A percentile compares a stretch with the other conserved stretches of the same genome.
phyloP scores from a whole-genome alignment of 2,329 filamentous ascomycete genomes.

The Pleoardoris graminearum region DNA sequence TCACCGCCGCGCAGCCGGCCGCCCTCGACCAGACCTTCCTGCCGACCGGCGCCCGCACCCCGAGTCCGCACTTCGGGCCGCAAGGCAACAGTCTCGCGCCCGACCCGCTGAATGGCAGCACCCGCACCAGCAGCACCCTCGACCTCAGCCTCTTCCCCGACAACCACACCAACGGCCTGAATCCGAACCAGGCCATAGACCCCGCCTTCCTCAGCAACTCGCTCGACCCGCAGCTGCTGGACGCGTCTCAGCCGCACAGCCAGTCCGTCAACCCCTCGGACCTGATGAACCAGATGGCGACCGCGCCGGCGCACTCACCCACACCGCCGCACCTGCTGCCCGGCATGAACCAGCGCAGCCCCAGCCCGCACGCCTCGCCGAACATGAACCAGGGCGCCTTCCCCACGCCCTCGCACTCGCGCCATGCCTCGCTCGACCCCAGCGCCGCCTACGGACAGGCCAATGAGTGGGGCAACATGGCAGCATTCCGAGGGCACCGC shows the following conservation, averaged over 20 bases:
- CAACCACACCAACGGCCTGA: conserved; percentile 39
- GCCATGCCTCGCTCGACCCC: conserved; percentile 64
- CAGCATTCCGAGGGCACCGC: conserved; percentile 76
- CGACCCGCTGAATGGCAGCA: conserved; percentile 41
- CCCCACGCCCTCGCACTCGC: conserved; percentile 60
- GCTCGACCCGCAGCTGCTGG: conserved; percentile 51
- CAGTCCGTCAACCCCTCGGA: conserved; percentile 52
- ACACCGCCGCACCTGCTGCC: conserved; percentile 62
- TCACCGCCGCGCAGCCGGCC: conserved; percentile 52
- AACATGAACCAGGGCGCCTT: conserved; percentile 57
- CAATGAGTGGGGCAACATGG: conserved; percentile 63
- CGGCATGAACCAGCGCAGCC: conserved; percentile 56
- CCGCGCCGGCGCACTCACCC: conserved; percentile 55
- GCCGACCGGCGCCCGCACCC: conserved; percentile 51
- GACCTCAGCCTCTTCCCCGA: conserved; percentile 23
- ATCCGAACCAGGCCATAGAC: conserved; percentile 61
- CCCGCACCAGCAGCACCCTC: conserved; percentile 21
- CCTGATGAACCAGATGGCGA: conserved; percentile 56
- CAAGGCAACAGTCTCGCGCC: conserved; percentile 47
- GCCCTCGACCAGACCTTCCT: conserved; percentile 50
- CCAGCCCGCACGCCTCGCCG: conserved; percentile 58
- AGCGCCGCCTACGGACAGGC: conserved; percentile 61
- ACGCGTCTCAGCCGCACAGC: conserved; percentile 45
- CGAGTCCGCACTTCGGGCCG: conserved; percentile 43
- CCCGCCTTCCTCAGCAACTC: conserved; percentile 59